Conservation (phyloP, 2,329 filamentous ascomycete species). For the Claviceps pazoutovae region DNA sequence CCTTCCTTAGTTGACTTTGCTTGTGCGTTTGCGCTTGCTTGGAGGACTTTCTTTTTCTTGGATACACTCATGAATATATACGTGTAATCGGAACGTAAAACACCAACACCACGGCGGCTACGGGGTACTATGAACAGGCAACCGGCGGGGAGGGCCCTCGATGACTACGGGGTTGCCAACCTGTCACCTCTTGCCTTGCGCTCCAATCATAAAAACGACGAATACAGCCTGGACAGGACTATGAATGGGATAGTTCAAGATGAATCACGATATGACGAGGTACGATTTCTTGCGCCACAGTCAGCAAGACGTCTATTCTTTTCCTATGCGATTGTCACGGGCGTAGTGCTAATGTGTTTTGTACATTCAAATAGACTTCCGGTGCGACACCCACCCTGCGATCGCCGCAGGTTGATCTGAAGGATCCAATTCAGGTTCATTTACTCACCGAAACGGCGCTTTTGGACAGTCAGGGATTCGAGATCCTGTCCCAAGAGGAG, state of each 20-base stretch:
- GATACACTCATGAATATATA: conserved; percentile 13
- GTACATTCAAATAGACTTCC: not conserved
- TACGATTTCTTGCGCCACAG: conserved; percentile 24
- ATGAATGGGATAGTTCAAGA: conserved; percentile 19
- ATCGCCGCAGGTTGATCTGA: conserved; percentile 44
- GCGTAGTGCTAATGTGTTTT: not conserved
- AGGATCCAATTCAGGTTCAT: conserved; percentile 72
- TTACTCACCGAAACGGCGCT: conserved; percentile 88
- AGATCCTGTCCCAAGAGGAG: conserved; percentile 81
- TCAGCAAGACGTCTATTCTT: not conserved
- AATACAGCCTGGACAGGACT: conserved; percentile 41
- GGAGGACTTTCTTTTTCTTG: conserved; percentile 1
- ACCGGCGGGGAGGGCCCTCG: conserved; percentile 19
- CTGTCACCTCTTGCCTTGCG: conserved; percentile 20
- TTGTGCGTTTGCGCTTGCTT: not conserved
- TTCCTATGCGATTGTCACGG: not conserved
- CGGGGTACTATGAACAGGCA: conserved; percentile 25
- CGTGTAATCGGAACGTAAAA: conserved; percentile 4
- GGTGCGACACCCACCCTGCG: conserved; percentile 2
- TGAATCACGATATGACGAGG: conserved; percentile 40
- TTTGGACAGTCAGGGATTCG: conserved; percentile 71
- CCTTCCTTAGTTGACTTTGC: not conserved
- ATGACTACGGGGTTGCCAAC: conserved; percentile 21
- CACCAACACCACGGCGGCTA: not conserved
- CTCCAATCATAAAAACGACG: conserved; percentile 35